Base-by-base conservation (phyloP, 768 basidiomycete species). In the Trametes cubensis region DNA sequence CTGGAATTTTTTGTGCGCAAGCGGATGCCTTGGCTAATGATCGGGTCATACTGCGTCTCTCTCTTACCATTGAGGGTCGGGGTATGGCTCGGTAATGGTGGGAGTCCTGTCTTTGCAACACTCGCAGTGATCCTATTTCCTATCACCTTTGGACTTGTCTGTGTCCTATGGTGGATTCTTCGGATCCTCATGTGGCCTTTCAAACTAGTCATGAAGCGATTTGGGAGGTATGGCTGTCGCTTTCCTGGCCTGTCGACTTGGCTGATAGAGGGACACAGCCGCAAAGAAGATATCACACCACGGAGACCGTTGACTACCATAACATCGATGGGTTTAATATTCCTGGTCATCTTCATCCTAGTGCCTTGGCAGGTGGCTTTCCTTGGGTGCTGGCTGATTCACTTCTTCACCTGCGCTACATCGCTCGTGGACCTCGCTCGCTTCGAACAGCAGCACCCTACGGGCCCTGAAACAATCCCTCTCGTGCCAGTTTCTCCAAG, bases 281-380 rank as follows among this genome's bases (percentile, higher is more conserved):
- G 45, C 13, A 61, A 59, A 60, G 64, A 65, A 23, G 62, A 66
- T 20, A 13, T 17, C 6, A 34, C 21, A 25, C 52, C 66, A 6
- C 73, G 78, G 25, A 73, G 82, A 49, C 78, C 77, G 34, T 76
- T 79, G 62, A 78, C 79, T 67, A 84, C 83, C 3, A 28, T 87
- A 25, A 44, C 86, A 6, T 89, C 89, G 6, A 82, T 93, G 72
- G 65, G 71, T 7, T 51, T 88, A 20, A 81, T 95, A 38, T 80
- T 88, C 53, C 64, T 82, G 17, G 75, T 88, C n/a, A 86, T 95
- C 41, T 82, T 88, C 61, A 65, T 91, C 41, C 76, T 94, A 55
- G 79, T 95, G n/a, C 95, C 95, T 0, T 94, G 92, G 85, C 95
- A 97, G 74, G 90, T 95, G 11, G 94, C 90, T 5, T 95, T 90